Percentiles rank a stretch among this genome's conserved stretches.
Evolutionary conservation across 768 basidiomycete species (phyloP).

Genomic region (Tylopilus subfusipes): DNA sequence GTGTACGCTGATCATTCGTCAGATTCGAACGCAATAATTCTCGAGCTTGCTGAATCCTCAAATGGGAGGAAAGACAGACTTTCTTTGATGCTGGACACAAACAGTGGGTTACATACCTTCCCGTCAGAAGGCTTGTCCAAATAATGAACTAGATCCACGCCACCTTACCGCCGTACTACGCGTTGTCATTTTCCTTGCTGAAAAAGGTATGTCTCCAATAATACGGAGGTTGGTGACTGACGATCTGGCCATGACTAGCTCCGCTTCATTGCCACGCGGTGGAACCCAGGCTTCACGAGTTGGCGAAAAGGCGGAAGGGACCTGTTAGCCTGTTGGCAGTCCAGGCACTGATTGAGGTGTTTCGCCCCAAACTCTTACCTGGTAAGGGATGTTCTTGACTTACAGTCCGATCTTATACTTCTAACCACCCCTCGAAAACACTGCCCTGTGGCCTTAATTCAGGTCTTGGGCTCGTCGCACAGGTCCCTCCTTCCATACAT

Average conservation of each 20-base stretch:
- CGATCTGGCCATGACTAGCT: background rate
- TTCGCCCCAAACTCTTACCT: slow-evolving; percentile 5
- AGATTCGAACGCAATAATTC: background rate
- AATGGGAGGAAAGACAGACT: background rate
- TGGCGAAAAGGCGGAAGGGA: slow-evolving; percentile 1
- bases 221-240: background rate
- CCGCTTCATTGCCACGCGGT: background rate
- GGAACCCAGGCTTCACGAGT: slow-evolving; percentile 2
- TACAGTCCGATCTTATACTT: too few relatives aligned
- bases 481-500: background rate
- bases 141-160: background rate
- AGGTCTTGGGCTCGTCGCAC: background rate
- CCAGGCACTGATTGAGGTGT: slow-evolving; percentile 17
- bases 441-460: background rate
- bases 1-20: background rate
- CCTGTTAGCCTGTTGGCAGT: slow-evolving; percentile 19
- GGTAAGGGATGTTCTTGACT: slow-evolving; percentile 1
- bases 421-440: background rate
- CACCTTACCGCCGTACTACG: slow-evolving; percentile 5
- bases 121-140: background rate
- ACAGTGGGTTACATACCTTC: background rate
- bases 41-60: background rate
- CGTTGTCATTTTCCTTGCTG: slow-evolving; percentile 4
- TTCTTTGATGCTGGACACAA: slow-evolving; percentile 1
- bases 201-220: background rate